Conservation (phyloP, 495 filamentous ascomycete genomes). For the Wilcoxina mikolae region DNA sequence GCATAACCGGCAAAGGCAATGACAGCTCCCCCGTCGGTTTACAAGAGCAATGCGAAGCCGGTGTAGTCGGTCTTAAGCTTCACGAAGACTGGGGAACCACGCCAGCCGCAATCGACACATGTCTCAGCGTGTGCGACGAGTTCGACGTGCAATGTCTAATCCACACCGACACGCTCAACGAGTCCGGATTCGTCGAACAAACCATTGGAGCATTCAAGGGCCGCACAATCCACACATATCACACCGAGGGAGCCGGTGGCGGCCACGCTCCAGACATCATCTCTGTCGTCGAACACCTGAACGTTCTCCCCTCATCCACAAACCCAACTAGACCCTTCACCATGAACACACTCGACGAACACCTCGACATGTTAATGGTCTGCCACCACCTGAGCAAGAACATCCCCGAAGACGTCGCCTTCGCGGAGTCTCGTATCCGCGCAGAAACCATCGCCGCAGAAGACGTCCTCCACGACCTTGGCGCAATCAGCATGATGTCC, state of each 20-base stretch:
- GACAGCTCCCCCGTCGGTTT: constrained; percentile 61
- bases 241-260: constrained; percentile 92
- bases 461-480: constrained; percentile 89
- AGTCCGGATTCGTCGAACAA: constrained; percentile 91
- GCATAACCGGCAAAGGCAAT: constrained; percentile 94
- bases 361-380: constrained; percentile 97
- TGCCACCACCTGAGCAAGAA: constrained; percentile 88
- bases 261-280: constrained; percentile 98
- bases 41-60: constrained; percentile 66
- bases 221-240: constrained; percentile 93
- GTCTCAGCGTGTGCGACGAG: constrained; percentile 75
- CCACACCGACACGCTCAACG: constrained; percentile 95
- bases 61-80: constrained; percentile 81
- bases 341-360: constrained; percentile 85
- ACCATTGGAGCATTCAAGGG: constrained; percentile 76
- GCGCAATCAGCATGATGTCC: constrained; percentile 97
- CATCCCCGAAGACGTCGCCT: constrained; percentile 91
- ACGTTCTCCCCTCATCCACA: constrained; percentile 82
- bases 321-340: constrained; percentile 93
- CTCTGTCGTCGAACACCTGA: constrained; percentile 74
- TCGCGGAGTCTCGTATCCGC: constrained; percentile 88
- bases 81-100: constrained; percentile 97
- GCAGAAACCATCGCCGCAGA: constrained; percentile 95
- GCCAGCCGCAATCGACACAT: constrained; percentile 83
- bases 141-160: constrained; percentile 90